Evolutionary conservation across 176 grass and related monocot genomes (phyloP).

Genomic region (Triticum urartu): DNA sequence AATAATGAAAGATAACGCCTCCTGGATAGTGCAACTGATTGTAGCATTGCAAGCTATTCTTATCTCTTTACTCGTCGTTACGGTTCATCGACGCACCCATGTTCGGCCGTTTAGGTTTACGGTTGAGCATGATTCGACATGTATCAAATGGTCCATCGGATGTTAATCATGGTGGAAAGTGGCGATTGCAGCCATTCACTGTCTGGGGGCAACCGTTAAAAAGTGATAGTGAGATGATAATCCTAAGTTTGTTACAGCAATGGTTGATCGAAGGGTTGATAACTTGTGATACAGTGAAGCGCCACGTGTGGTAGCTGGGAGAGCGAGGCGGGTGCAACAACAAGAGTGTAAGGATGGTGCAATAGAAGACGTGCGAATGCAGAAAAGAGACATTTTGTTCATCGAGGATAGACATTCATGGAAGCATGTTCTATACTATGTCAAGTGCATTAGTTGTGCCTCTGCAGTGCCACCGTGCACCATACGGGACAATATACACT

Average conservation of each 20-base stretch:
- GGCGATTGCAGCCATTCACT: fast-evolving
- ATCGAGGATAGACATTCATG: no score
- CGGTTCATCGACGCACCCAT: background rate
- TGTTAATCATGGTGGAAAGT: background rate
- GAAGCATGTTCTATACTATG: no score
- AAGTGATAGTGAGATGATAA: background rate
- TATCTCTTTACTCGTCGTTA: background rate
- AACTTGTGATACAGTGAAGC: background rate
- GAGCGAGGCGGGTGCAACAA: background rate
- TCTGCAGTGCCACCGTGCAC: background rate
- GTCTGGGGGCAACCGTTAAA: background rate
- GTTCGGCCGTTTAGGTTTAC: background rate
- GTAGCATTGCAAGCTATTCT: background rate
- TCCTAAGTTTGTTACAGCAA: background rate
- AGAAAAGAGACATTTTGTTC: no score
- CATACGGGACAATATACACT: no score
- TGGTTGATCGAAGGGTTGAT: background rate
- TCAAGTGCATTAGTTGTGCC: background rate
- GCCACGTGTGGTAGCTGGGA: no score
- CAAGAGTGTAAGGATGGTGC: background rate
- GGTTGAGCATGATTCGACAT: background rate
- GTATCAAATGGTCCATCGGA: no score
- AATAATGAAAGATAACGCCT: background rate
- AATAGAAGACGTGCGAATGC: no score
- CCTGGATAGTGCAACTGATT: background rate